phyloP scores from a whole-genome alignment of 352 stramenopile genomes.

The Phytopythium vexans region DNA sequence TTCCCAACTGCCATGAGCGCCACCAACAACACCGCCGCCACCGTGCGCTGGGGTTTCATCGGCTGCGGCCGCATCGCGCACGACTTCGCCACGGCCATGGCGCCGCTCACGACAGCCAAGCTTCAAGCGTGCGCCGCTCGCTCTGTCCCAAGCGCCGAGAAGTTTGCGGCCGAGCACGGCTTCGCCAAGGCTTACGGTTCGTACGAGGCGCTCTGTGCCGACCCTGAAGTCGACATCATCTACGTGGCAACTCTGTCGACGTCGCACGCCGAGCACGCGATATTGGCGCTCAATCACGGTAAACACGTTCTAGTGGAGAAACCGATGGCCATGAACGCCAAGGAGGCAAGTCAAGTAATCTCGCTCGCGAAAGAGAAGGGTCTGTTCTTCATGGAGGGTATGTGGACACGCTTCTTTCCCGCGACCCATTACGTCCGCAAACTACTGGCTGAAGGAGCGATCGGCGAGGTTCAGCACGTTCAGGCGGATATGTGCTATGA shows the following conservation, averaged over 20 bases:
- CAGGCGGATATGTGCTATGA: slow-evolving; percentile 48
- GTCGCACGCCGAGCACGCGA: slow-evolving; percentile 64
- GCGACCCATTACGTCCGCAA: slow-evolving; percentile 45
- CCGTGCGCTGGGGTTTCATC: slow-evolving; percentile 36
- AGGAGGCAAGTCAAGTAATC: slow-evolving; percentile 67
- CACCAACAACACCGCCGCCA: no score
- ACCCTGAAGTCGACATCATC: slow-evolving; percentile 81
- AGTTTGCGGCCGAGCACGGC: slow-evolving; percentile 28
- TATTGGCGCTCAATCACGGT: slow-evolving; percentile 57
- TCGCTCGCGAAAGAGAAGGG: slow-evolving; percentile 44
- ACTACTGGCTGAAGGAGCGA: slow-evolving; percentile 30
- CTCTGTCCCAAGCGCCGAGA: slow-evolving; percentile 28
- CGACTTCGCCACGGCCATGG: slow-evolving; percentile 46
- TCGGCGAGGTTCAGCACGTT: slow-evolving; percentile 50
- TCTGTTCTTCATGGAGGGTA: slow-evolving; percentile 79
- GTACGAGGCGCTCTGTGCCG: slow-evolving; percentile 75
- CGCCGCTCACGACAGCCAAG: slow-evolving; percentile 14
- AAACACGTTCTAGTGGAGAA: slow-evolving; percentile 92
- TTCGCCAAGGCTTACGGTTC: slow-evolving; percentile 63
- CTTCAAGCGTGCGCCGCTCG: slow-evolving; percentile 44
- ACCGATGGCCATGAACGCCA: slow-evolving; percentile 76
- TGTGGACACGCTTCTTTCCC: slow-evolving; percentile 89
- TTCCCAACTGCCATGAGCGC: no score
- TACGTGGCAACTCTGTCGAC: slow-evolving; percentile 88
- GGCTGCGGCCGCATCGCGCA: slow-evolving; percentile 50